phyloP scores from a whole-genome alignment of 176 grass and related monocot species.

The Saccharum spontaneum region DNA sequence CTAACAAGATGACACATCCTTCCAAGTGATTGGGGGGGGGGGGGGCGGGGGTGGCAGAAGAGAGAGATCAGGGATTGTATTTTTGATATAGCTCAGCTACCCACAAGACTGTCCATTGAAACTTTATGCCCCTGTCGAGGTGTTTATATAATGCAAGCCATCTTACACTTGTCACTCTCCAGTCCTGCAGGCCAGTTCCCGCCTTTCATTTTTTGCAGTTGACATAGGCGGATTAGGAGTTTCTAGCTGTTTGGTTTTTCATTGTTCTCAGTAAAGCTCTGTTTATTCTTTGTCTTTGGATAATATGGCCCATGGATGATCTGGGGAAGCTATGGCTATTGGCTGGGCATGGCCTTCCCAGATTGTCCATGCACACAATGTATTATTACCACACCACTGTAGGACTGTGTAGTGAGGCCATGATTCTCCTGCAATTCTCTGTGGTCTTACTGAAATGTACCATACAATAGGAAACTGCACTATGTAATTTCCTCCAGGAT shows the following conservation, averaged over 20 bases:
- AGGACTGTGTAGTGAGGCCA: conserved; percentile 11
- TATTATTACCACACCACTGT: conserved; percentile 25
- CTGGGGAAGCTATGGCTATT: neutral
- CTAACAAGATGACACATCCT: conserved; percentile 61
- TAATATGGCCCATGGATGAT: conserved; percentile 18
- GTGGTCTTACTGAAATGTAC: conserved; percentile 39
- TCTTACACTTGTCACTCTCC: conserved; percentile 11
- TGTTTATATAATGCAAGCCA: conserved; percentile 19
- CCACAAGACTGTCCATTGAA: conserved; percentile 1
- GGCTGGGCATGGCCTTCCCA: neutral
- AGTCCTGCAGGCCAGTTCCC: conserved; percentile 6
- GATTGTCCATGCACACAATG: conserved; percentile 13
- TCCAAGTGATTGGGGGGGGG: neutral
- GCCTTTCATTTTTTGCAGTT: conserved; percentile 42
- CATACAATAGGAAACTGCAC: conserved; percentile 34
- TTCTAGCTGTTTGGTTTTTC: conserved; percentile 42
- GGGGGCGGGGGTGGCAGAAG: neutral
- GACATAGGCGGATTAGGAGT: conserved; percentile 37
- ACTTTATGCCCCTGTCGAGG: conserved; percentile 8
- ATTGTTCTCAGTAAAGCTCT: conserved; percentile 13
- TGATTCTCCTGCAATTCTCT: conserved; percentile 32
- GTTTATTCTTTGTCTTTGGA: conserved; percentile 50
- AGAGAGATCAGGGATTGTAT: conserved; percentile 19
- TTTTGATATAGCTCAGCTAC: conserved; percentile 22
- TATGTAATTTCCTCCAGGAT: conserved; percentile 28